A percentile compares a stretch with the other conserved stretches of the same genome.
Conservation (phyloP, 2,329 filamentous ascomycete genomes). For the Geosmithia flava region DNA sequence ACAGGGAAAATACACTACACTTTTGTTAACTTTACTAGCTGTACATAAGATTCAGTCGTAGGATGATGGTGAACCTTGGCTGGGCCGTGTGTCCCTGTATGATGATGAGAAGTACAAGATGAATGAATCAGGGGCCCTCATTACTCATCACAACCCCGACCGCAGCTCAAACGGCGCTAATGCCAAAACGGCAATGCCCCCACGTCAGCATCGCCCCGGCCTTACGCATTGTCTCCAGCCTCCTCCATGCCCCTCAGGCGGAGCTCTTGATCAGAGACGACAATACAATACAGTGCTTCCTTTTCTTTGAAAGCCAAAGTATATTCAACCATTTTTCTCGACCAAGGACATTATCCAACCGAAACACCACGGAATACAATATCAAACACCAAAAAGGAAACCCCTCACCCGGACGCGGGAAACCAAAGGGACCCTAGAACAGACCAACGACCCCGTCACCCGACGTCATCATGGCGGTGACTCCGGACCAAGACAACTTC, state of each 20-base stretch:
- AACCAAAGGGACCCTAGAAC: not conserved
- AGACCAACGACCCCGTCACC: not conserved
- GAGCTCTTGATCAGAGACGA: not conserved
- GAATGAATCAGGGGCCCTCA: not conserved
- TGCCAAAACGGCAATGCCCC: not conserved
- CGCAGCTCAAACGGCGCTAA: not conserved
- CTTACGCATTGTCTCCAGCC: not conserved
- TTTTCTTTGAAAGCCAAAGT: too few species aligned
- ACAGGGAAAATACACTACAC: not conserved
- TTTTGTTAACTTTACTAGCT: too few species aligned
- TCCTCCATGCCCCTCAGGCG: not conserved
- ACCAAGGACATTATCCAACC: too few species aligned
- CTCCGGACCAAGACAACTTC: constrained; percentile 35
- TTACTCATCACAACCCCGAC: not conserved
- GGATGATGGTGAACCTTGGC: too few species aligned
- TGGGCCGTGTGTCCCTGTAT: too few species aligned
- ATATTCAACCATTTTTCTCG: too few species aligned
- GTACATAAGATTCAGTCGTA: too few species aligned
- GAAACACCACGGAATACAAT: too few species aligned
- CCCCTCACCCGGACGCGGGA: too few species aligned
- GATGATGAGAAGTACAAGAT: too few species aligned
- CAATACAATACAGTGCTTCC: not conserved
- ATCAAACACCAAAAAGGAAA: too few species aligned
- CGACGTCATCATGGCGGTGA: constrained; percentile 1
- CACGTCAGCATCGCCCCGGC: not conserved